Percentiles rank a stretch among this genome's conserved stretches.
Evolutionary conservation across 805 yeast species (phyloP).

Genomic region (Diddensiella transvaalensis): DNA sequence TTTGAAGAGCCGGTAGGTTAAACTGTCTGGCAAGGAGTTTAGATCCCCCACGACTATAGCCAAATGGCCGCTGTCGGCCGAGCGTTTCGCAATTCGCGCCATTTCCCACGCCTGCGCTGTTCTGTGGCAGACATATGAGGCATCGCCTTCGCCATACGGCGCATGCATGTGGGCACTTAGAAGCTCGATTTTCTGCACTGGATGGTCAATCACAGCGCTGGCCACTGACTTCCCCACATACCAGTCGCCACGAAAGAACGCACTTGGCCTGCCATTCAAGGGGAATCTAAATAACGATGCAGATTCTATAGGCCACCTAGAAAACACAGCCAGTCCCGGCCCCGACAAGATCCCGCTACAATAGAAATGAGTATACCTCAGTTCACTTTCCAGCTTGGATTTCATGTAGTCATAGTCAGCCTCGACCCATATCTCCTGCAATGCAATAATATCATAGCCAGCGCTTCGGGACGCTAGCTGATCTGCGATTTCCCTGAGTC

Average conservation of each 20-base stretch:
- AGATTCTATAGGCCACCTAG: conserved; percentile 76
- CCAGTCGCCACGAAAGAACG: conserved; percentile 95
- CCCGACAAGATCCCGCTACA: conserved; percentile 85
- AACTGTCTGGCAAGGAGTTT: conserved; percentile 81
- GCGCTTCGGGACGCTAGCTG: conserved; percentile 44
- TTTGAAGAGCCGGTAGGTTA: conserved; percentile 74
- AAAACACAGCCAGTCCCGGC: conserved; percentile 84
- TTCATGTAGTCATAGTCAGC: conserved; percentile 74
- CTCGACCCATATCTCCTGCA: conserved; percentile 93
- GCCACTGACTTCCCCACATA: conserved; percentile 90
- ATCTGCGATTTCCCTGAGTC: conserved; percentile 74
- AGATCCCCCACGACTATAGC: conserved; percentile 91
- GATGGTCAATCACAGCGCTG: conserved; percentile 60
- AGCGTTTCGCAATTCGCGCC: conserved; percentile 57
- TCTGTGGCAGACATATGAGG: conserved; percentile 84
- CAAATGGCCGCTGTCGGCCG: conserved; percentile 72
- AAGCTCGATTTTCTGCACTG: conserved; percentile 57
- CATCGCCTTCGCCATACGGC: conserved; percentile 87
- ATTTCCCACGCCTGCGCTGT: conserved; percentile 97
- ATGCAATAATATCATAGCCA: conserved; percentile 74
- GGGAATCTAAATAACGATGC: conserved; percentile 83
- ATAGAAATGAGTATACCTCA: conserved; percentile 67
- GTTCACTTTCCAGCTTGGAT: conserved; percentile 40
- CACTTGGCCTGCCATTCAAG: conserved; percentile 90
- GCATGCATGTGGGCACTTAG: conserved; percentile 97